Percentiles rank a stretch among this genome's conserved stretches.
Evolutionary conservation across 2,329 filamentous ascomycete species (phyloP).

Genomic region (Monosporascus sp.): DNA sequence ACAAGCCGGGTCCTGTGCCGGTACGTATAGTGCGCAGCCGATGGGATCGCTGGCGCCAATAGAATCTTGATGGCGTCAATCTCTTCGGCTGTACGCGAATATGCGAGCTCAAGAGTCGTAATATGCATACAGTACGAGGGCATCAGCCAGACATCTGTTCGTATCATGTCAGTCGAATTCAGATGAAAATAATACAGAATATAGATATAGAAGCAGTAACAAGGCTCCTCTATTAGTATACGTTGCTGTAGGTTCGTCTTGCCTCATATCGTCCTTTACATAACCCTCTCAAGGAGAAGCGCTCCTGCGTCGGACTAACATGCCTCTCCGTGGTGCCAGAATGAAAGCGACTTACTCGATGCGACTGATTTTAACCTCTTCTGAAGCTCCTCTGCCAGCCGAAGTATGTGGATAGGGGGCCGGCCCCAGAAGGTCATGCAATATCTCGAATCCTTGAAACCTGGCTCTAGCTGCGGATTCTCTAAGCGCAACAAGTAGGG

Average conservation of each 20-base stretch:
- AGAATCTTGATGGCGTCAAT: conserved; percentile 57
- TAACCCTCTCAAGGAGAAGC: too few relatives aligned
- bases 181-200: background rate
- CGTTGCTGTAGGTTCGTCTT: background rate
- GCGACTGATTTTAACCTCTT: conserved; percentile 56
- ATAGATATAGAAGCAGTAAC: too few relatives aligned
- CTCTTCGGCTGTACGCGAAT: conserved; percentile 66
- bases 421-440: conserved; percentile 87
- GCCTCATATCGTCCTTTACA: too few relatives aligned
- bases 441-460: conserved; percentile 69
- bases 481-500: conserved; percentile 67
- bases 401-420: conserved; percentile 66
- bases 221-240: background rate
- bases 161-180: background rate
- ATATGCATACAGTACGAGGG: conserved; percentile 73
- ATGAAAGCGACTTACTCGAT: conserved; percentile 55
- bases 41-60: conserved; percentile 51
- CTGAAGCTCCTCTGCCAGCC: conserved; percentile 66
- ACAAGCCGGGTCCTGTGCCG: conserved; percentile 68
- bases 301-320: too few relatives aligned
- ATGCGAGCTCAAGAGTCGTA: conserved; percentile 79
- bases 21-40: conserved; percentile 62
- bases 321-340: background rate
- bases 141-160: conserved; percentile 78
- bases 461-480: conserved; percentile 56